These are phyloP conservation scores for Diplodia scrobiculata DNA, from an alignment of 2,329 filamentous ascomycete genomes.

Conservation along the genomic window DNA sequence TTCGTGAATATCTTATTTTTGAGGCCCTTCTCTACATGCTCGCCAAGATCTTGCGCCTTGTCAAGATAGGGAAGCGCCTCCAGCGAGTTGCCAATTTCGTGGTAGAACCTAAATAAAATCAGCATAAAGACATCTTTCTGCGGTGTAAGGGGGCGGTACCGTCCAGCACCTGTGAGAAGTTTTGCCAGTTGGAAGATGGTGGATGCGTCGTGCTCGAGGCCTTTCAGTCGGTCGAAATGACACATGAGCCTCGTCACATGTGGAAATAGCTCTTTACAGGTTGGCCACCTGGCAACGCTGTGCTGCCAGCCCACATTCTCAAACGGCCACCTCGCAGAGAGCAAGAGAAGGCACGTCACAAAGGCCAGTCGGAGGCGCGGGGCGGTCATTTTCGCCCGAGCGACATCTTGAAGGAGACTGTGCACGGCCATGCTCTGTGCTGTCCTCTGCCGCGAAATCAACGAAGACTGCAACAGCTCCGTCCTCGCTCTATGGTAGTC, in stretches of 20 bases:
- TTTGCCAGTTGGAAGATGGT: neutral
- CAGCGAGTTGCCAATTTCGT: constrained; percentile 29
- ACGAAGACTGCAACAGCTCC: constrained; percentile 26
- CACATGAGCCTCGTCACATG: constrained; percentile 29
- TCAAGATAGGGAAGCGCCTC: constrained; percentile 29
- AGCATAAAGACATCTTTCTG: too few species aligned
- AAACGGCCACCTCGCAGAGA: constrained; percentile 32
- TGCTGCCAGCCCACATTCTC: constrained; percentile 32
- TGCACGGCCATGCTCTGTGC: neutral
- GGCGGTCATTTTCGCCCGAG: neutral
- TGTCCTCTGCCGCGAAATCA: constrained; percentile 11
- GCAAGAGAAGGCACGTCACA: constrained; percentile 20
- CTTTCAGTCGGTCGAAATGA: neutral
- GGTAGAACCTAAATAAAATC: constrained; percentile 33
- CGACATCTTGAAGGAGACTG: neutral
- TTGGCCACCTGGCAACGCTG: constrained; percentile 29
- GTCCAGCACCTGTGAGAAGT: neutral
- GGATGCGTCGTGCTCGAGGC: constrained; percentile 5
- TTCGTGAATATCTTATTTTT: too few species aligned
- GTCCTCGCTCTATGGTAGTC: constrained; percentile 27
- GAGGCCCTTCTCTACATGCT: too few species aligned
- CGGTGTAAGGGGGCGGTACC: too few species aligned
- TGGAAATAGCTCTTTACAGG: constrained; percentile 31
- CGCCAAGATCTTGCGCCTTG: constrained; percentile 30
- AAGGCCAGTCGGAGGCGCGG: neutral